A percentile compares a stretch with the other conserved stretches of the same genome.
Conservation (phyloP, 768 basidiomycete genomes). For the Phanerodontia chrysosporium region DNA sequence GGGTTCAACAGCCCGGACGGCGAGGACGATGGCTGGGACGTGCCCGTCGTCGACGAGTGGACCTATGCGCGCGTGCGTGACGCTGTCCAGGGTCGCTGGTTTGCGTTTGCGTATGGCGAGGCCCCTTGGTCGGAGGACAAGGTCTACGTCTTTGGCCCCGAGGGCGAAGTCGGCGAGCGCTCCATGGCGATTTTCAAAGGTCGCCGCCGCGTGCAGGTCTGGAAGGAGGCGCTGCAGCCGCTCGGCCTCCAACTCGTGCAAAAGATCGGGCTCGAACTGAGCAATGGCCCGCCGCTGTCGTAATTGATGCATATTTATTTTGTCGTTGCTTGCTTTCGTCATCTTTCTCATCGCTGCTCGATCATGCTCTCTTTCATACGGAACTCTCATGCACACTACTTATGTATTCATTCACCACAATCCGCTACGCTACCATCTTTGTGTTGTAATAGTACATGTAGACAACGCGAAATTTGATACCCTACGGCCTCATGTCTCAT, state of each 20-base stretch:
- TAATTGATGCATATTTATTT: conserved; percentile 25
- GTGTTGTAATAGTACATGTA: conserved; percentile 1
- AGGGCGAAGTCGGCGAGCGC: conserved; percentile 77
- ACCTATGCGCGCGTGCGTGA: conserved; percentile 65
- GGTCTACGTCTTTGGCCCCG: conserved; percentile 77
- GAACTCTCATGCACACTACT: background rate
- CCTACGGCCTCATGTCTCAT: background rate
- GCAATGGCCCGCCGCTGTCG: conserved; percentile 52
- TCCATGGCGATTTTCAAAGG: conserved; percentile 61
- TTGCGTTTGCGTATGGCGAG: conserved; percentile 70
- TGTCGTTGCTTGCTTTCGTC: conserved; percentile 5
- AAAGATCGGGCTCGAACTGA: conserved; percentile 70
- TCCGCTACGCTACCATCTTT: background rate
- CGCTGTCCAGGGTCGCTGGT: conserved; percentile 70
- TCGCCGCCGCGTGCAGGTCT: conserved; percentile 51
- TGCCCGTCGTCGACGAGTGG: conserved; percentile 60
- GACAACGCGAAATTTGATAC: background rate
- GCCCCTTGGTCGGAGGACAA: conserved; percentile 67
- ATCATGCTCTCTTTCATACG: background rate
- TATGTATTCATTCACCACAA: background rate
- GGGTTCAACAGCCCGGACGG: conserved; percentile 30
- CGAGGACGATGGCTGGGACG: conserved; percentile 43
- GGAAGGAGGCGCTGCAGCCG: conserved; percentile 54
- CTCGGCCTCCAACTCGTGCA: conserved; percentile 22
- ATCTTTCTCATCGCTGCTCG: background rate